phyloP scores from a whole-genome alignment of 2,329 filamentous ascomycete genomes.

The Penicillium corylophilum region DNA sequence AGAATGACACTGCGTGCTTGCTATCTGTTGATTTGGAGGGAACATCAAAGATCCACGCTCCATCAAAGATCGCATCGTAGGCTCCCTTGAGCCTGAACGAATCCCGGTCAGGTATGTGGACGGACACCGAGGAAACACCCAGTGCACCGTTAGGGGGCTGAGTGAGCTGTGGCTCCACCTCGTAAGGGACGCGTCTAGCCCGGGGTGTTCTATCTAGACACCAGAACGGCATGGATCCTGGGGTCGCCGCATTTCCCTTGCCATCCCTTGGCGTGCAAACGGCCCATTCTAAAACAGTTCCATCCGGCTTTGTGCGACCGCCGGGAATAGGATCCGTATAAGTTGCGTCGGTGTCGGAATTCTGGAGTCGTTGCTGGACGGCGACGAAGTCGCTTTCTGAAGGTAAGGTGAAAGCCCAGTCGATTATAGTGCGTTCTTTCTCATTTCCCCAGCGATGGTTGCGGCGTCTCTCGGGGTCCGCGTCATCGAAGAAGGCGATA shows the following conservation, averaged over 20 bases:
- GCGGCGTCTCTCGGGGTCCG: conserved; percentile 15
- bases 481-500: conserved; percentile 20
- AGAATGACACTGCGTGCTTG: neutral
- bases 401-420: conserved; percentile 21
- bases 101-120: neutral
- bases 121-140: neutral
- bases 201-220: neutral
- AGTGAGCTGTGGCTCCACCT: neutral
- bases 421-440: conserved; percentile 16
- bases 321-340: neutral
- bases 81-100: neutral
- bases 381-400: conserved; percentile 10
- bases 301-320: neutral
- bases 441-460: conserved; percentile 20
- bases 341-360: neutral
- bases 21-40: neutral
- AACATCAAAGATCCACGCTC: neutral
- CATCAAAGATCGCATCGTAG: neutral
- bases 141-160: neutral
- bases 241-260: neutral
- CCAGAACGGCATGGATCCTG: neutral
- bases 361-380: conserved; percentile 4
- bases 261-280: neutral
- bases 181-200: neutral
- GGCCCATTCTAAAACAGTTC: neutral